Evolutionary conservation across 768 basidiomycete genomes (phyloP), one percentile per base, ranked within the genome.

Genomic region (Podaxis pistillaris): DNA sequence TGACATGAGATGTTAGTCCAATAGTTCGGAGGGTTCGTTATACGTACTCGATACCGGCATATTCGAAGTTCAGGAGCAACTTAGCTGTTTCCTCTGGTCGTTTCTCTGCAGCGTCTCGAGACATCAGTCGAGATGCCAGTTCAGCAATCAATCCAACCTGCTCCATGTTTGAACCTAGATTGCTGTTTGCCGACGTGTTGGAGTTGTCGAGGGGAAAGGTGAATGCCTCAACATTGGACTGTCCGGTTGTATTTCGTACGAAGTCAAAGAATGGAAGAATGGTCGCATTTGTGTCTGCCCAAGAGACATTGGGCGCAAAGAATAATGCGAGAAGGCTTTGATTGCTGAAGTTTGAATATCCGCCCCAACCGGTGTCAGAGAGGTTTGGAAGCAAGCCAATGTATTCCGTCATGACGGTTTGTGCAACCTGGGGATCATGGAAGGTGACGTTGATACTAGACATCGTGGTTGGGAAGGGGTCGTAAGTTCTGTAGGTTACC

Each of bases 401-500:
- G 33, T 77, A 70, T 58, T 76, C 76, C 0, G 76, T 74, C 6
- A 76, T 63, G 24, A 80, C 69, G 1, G 68, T 68, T 22, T 71
- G 62, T 0, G 75, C 68, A 0, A 65, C 62, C 3, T 76, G 6
- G 40, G 40, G 17, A 41, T 41, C 40, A 12, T 12, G 40, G 9
- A 41, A 41, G 11, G 40, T 41, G 40, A 69, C 73, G 1, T 62
- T 50, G 56, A 78, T 30, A 19, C 44, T 38, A n/a, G 68, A 71
- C 7, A 65, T 54, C 24, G 70, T 70, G 60, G 79, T 49, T 4
- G 81, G 79, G 12, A 73, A 64, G 12, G 62, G 26, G 3, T 78
- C 75, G 56, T 82, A 75, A 0, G 79, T 82, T 53, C 68, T 68
- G 64, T 84, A 83, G 0, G 82, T 81, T 6, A 76, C 77, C 1